Evolutionary conservation across 306 rosid genomes (phyloP).

Genomic region (Sphenostylis stenocarpa): DNA sequence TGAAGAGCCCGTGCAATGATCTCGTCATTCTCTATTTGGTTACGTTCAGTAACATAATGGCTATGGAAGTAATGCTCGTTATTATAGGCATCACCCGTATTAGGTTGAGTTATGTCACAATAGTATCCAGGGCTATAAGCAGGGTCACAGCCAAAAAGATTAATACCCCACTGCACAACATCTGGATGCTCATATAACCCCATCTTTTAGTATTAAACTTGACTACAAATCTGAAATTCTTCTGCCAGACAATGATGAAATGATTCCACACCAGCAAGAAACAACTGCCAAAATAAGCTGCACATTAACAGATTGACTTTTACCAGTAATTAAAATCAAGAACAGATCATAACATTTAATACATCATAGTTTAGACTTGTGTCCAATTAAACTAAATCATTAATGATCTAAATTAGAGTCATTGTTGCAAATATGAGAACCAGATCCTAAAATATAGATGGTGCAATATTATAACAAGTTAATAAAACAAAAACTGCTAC

Average conservation of each 20-base stretch:
- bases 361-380: background rate
- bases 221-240: constrained; percentile 24
- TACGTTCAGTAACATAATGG: constrained; percentile 50
- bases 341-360: constrained; percentile 4
- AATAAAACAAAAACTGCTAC: background rate
- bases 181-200: constrained; percentile 61
- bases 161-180: constrained; percentile 65
- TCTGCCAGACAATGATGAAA: constrained; percentile 15
- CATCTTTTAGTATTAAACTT: constrained; percentile 43
- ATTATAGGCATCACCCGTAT: constrained; percentile 44
- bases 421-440: background rate
- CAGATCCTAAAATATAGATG: background rate
- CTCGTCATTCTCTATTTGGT: constrained; percentile 75
- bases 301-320: constrained; percentile 19
- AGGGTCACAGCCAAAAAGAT: constrained; percentile 57
- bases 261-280: constrained; percentile 27
- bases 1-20: constrained; percentile 75
- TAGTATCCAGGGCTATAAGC: constrained; percentile 51
- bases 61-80: constrained; percentile 45
- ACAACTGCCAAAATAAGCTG: constrained; percentile 32
- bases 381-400: constrained; percentile 28
- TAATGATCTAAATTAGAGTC: constrained; percentile 11
- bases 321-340: constrained; percentile 21
- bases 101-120: constrained; percentile 39
- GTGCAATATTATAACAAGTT: background rate